A percentile compares a stretch with the other conserved stretches of the same genome.
These are phyloP conservation scores for Wickerhamomyces pijperi DNA, from an alignment of 805 yeast species.

Conservation along the genomic window DNA sequence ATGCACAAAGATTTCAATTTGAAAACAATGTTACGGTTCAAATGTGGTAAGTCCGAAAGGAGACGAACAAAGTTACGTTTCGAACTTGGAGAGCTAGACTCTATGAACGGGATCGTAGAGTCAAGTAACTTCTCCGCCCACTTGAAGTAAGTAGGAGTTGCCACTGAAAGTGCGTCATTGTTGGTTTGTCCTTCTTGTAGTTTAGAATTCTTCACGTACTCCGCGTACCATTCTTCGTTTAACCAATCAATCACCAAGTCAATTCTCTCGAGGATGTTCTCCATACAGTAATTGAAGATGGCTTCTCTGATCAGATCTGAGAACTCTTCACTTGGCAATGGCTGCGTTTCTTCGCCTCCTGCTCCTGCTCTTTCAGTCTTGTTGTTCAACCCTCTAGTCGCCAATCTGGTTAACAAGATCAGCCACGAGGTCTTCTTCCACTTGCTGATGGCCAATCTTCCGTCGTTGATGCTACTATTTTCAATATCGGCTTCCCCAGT, in stretches of 20 bases:
- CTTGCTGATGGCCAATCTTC: slow-evolving; percentile 27
- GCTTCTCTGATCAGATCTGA: slow-evolving; percentile 58
- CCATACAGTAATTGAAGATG: slow-evolving; percentile 61
- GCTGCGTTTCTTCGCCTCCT: too few species aligned
- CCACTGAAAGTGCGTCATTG: slow-evolving; percentile 9
- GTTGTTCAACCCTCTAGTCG: slow-evolving; percentile 62
- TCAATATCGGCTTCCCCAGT: slow-evolving; percentile 3
- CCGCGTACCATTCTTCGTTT: slow-evolving; percentile 87
- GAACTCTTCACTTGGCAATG: slow-evolving; percentile 27
- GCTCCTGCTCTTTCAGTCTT: background rate
- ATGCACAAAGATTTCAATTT: slow-evolving; percentile 64
- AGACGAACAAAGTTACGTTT: slow-evolving; percentile 72
- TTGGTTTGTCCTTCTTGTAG: slow-evolving; percentile 10
- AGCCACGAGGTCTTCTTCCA: slow-evolving; percentile 72
- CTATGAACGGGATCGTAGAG: slow-evolving; percentile 73
- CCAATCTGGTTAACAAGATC: slow-evolving; percentile 58
- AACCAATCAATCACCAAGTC: slow-evolving; percentile 84
- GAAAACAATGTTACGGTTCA: slow-evolving; percentile 49
- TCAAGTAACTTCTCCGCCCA: slow-evolving; percentile 72
- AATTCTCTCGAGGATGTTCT: slow-evolving; percentile 58
- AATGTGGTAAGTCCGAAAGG: slow-evolving; percentile 76
- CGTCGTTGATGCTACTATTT: slow-evolving; percentile 16
- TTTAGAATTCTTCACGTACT: slow-evolving; percentile 23
- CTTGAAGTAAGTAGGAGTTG: slow-evolving; percentile 43
- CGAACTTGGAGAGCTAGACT: slow-evolving; percentile 42